Percentiles rank a stretch among this genome's conserved stretches.
Evolutionary conservation across 768 basidiomycete species (phyloP).

Genomic region (Lactarius evosmus): DNA sequence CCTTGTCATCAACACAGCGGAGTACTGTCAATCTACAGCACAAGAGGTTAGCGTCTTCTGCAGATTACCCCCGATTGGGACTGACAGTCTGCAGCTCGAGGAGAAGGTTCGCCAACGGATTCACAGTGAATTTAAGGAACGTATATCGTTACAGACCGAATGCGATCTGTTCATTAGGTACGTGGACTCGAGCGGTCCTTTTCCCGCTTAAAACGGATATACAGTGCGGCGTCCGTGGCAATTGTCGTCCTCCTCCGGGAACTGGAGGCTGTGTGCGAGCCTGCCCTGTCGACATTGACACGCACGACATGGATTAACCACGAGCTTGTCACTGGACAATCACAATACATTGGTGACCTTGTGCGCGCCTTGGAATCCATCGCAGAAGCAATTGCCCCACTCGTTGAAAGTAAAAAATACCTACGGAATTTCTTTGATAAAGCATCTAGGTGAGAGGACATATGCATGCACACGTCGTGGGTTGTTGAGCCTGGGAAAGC

Average conservation of each 20-base stretch:
- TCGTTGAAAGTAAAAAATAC: conserved; percentile 94
- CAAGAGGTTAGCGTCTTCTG: conserved; percentile 53
- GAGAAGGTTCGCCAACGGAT: conserved; percentile 87
- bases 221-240: conserved; percentile 79
- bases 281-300: conserved; percentile 70
- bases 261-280: conserved; percentile 80
- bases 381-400: conserved; percentile 69
- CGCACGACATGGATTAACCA: conserved; percentile 75
- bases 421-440: conserved; percentile 91
- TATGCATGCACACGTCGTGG: background rate
- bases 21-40: conserved; percentile 93
- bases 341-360: conserved; percentile 75
- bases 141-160: conserved; percentile 79
- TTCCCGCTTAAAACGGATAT: conserved; percentile 2
- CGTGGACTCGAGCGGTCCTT: conserved; percentile 23
- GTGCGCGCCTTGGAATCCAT: conserved; percentile 72
- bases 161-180: conserved; percentile 88
- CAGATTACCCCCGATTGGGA: background rate
- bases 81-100: conserved; percentile 60
- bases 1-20: conserved; percentile 93
- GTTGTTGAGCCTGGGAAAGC: conserved; percentile 38
- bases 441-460: conserved; percentile 66
- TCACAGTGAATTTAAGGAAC: conserved; percentile 68
- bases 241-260: conserved; percentile 80
- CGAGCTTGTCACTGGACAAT: conserved; percentile 84